Evolutionary conservation across 2,329 filamentous ascomycete species (phyloP), one percentile per base, ranked within the genome.

Genomic region (Anthostomella pinea): DNA sequence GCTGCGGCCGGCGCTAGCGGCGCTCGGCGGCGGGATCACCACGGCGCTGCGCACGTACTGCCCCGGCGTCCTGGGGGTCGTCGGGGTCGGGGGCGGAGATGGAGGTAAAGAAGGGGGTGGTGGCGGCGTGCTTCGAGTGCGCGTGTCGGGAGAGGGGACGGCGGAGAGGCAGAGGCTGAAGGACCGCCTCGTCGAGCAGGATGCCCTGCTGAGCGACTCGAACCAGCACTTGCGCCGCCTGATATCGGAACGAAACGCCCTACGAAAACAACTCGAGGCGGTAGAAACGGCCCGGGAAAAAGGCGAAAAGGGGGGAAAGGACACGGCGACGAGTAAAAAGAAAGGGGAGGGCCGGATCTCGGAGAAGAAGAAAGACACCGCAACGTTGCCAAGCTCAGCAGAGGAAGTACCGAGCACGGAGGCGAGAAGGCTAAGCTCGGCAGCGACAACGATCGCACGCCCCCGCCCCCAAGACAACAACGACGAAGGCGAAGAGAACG

Each of bases 141-240:
- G 6, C 24, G 30, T 8, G 11, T 33, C 13, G 8, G 16, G 16
- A 16, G 32, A 26, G 14, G 30, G 13, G 4, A 38, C 22, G 16
- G 33, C 17, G 8, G 41, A 45, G 33, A 23, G 42, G 16, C 36
- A 30, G 15, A 37, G 39, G 8, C 36, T 48, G 10, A 48, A 46
- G 34, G 42, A 48, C 21, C 30, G 45, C 3, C 18, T 49, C n/a
- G 34, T 46, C 16, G 46, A 49, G 33, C 43, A 49, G 34, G 46
- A 49, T 34, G 38, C 36, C 4, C 26, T 46, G 26, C 26, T 49
- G 13, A 37, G 36, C 13, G 40, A 42, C 20, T 42, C 35, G 17
- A 46, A 22, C 21, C 35, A 35, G 17, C 33, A 49, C 20, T 29
- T 44, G 5, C 38, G 36, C 18, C 37, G 36, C 10, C 38, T 49